Evolutionary conservation across 345 rosid species (phyloP), one percentile per base, ranked within the genome.

Genomic region (Theobroma cacao): DNA sequence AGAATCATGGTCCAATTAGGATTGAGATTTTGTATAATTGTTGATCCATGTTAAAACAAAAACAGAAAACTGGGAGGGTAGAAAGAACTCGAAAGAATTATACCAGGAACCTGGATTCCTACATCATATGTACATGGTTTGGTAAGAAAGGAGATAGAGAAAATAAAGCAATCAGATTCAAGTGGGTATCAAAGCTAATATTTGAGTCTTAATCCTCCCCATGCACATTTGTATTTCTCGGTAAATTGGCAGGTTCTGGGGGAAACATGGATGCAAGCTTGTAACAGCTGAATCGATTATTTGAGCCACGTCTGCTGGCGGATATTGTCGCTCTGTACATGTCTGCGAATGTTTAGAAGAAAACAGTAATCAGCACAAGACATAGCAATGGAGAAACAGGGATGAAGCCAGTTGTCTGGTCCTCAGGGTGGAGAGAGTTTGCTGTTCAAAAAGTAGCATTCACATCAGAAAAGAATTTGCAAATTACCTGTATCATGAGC

Each of bases 151-250:
- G 36, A 9, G 17, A 15, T 15, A 40, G 9, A 45, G n/a, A 45
- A 70, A 28, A 52, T 2, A 52, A 18, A n/a, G 18, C 18, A 48
- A n/a, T 60, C 78, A 45, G 24, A 80, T 80, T 81, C 80, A 89
- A 30, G 92, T 88, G 9, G 98, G 99, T 77, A 97, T 88, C 3
- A 94, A 87, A 56, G 98, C 92, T 80, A 97, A 80, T 80, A 97
- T 93, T 83, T 94, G 99, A 28, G 92, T 93, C 90, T 94, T 94
- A 83, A 97, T 90, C 80, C 89, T 90, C 76, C 99, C 98, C 98
- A 97, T 93, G 76, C 96, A 91, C 82, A 80, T 90, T 82, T 94
- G 93, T 83, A 97, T 91, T 80, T 97, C 99, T 67, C 90, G 82
- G 82, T 91, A 94, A 67, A 97, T 84, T 0, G 98, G 88, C 82